phyloP scores from a whole-genome alignment of 306 rosid genomes.

The Abrus pulchellus region DNA sequence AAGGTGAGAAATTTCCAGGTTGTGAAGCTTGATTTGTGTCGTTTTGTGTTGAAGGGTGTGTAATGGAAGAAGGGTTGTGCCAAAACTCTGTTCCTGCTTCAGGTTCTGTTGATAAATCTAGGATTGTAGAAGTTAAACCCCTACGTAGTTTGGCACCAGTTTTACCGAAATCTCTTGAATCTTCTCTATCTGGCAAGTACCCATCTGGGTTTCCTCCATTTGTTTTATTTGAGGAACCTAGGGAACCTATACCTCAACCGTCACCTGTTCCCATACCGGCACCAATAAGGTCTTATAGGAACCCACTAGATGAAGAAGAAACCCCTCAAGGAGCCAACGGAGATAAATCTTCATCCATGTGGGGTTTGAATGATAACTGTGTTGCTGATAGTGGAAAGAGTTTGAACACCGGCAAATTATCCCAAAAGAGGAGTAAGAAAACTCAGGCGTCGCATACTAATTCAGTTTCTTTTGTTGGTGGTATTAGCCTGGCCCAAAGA shows the following conservation, averaged over 20 bases:
- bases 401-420: slow-evolving; percentile 36
- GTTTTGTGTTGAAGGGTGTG: slow-evolving; percentile 37
- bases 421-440: slow-evolving; percentile 53
- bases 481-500: slow-evolving; percentile 37
- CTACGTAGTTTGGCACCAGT: slow-evolving; percentile 67
- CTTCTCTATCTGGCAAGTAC: slow-evolving; percentile 38
- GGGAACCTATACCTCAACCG: slow-evolving; percentile 33
- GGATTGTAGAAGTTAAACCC: slow-evolving; percentile 64
- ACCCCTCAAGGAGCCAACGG: neutral
- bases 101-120: slow-evolving; percentile 59
- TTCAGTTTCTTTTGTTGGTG: slow-evolving; percentile 30
- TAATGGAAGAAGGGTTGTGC: slow-evolving; percentile 61
- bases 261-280: slow-evolving; percentile 51
- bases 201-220: slow-evolving; percentile 65
- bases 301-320: slow-evolving; percentile 38
- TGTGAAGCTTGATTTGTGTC: slow-evolving; percentile 15
- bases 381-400: neutral
- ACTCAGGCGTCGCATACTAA: slow-evolving; percentile 3
- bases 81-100: slow-evolving; percentile 45
- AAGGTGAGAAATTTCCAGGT: neutral
- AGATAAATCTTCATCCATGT: neutral
- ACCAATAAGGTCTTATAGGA: slow-evolving; percentile 60
- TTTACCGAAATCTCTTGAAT: slow-evolving; percentile 56
- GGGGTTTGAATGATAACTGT: neutral
- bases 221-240: slow-evolving; percentile 48